Evolutionary conservation across 2,329 filamentous ascomycete genomes (phyloP).

Genomic region (Didymella segeticola): DNA sequence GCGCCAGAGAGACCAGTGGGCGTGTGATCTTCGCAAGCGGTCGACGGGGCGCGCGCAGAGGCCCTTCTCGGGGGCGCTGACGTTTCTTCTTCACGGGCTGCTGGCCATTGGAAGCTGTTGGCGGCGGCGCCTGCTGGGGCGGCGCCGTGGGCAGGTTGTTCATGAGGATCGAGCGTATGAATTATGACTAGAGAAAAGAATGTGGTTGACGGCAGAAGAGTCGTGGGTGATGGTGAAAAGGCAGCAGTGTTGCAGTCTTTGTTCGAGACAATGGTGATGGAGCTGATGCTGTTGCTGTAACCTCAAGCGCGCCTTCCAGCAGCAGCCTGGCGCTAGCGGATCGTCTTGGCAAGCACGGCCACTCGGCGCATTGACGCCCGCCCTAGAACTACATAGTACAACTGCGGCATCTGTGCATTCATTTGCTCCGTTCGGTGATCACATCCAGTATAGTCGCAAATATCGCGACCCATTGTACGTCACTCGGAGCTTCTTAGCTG

Average conservation of each 20-base stretch:
- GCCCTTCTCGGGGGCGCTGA: conserved; percentile 45
- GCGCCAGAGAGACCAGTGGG: conserved; percentile 41
- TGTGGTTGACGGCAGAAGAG: neutral
- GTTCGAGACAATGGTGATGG: conserved; percentile 13
- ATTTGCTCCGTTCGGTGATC: neutral
- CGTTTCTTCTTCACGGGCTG: conserved; percentile 40
- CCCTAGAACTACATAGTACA: conserved; percentile 4
- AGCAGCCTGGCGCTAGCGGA: conserved; percentile 10
- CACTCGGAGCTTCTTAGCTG: neutral
- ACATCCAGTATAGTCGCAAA: neutral
- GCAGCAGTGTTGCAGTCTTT: conserved; percentile 5
- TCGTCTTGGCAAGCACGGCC: conserved; percentile 10
- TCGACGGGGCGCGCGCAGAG: conserved; percentile 43
- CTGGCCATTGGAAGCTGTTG: conserved; percentile 39
- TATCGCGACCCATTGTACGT: neutral
- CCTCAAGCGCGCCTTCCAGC: conserved; percentile 11
- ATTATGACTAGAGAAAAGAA: conserved; percentile 10
- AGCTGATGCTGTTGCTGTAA: conserved; percentile 15
- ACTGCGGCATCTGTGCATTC: neutral
- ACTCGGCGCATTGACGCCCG: conserved; percentile 5
- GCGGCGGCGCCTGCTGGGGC: conserved; percentile 34
- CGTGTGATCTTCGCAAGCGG: conserved; percentile 45
- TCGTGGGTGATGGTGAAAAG: conserved; percentile 10
- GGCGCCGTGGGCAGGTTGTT: conserved; percentile 27
- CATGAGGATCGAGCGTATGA: conserved; percentile 21